A percentile compares a stretch with the other conserved stretches of the same genome.
These are phyloP conservation scores for Carex parvula DNA, from an alignment of 176 grass and related monocot species.

Conservation along the genomic window DNA sequence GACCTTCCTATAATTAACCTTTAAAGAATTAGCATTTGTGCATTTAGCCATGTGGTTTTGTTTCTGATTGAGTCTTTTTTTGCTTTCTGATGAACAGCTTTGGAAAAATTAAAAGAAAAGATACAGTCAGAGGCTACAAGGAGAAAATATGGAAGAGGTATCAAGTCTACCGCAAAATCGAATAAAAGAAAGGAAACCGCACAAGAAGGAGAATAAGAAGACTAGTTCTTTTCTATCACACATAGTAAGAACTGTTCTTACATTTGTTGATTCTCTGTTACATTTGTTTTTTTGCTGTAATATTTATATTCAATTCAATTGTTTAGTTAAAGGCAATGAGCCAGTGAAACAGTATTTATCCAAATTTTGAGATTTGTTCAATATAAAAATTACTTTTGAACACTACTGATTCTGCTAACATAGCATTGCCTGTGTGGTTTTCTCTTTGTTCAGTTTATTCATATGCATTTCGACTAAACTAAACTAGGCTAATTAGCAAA, in stretches of 20 bases:
- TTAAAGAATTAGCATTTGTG: not conserved
- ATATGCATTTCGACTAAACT: not conserved
- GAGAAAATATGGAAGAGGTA: slow-evolving; percentile 42
- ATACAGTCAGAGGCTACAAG: slow-evolving; percentile 44
- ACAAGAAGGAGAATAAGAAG: not conserved
- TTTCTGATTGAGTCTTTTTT: not conserved
- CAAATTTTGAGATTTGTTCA: no score
- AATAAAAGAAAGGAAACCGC: slow-evolving; percentile 51
- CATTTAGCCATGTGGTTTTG: not conserved
- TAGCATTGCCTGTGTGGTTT: not conserved
- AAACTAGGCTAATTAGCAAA: not conserved
- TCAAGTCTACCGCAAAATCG: slow-evolving; percentile 23
- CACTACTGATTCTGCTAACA: no score
- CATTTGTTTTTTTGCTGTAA: no score
- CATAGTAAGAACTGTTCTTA: no score
- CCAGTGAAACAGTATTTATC: no score
- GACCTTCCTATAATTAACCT: not conserved
- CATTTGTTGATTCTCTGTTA: no score
- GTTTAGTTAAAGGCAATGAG: no score
- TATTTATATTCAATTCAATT: no score
- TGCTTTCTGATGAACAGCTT: slow-evolving; percentile 41
- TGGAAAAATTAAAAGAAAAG: slow-evolving; percentile 68
- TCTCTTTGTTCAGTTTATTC: not conserved
- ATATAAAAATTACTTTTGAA: no score
- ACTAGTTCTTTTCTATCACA: not conserved